Base-by-base conservation (phyloP, 2,329 filamentous ascomycete species). In the Monosporascus sp. region DNA sequence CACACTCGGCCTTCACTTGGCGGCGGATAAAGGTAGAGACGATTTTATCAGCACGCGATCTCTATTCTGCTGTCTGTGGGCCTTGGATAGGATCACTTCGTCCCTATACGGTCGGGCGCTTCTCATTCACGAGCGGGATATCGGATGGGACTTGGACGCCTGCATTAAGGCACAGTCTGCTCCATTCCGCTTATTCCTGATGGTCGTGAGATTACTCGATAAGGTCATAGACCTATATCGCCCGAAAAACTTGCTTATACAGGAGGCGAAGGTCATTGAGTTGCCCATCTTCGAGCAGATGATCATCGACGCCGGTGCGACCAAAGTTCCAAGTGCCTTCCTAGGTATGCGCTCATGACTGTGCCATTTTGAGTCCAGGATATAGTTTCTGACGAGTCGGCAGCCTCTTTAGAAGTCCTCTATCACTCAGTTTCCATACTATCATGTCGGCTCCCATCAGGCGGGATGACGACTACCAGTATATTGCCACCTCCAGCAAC, bases 361-460 rank as follows among this genome's bases (percentile, higher is more conserved):
- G 18, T 44, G 3, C 18, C 31, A 5, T 26, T 14, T 31, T 15
- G 7, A 11, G 17, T 18, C 18, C 8, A 44, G 35, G 7, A 20
- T 20, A 35, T 20, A 37, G 11, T 6, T 46, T 14, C 64, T 70
- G 47, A 71, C 52, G n/a, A 24, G 3, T 22, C 9, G 1, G 5
- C 38, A 83, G 81, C 76, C 7, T 85, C 83, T 0, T 74, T 86
- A 7, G 83, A 86, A 58, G 77, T 80, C 1, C 77, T 87, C 17
- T 87, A 87, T 60, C 82, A 86, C 59, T 81, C 82, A 3, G 78
- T 87, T 7, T 79, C 81, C 37, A 84, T 86, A 8, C 69, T 86
- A 2, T 85, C 82, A 0, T 85, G 80, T 49, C 76, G 83, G n/a
- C 74, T 77, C 3, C 65, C 74, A 11, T 71, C 70, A 11, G 68